Base-by-base conservation (phyloP, 495 filamentous ascomycete genomes). In the Hyaloscypha variabilis region DNA sequence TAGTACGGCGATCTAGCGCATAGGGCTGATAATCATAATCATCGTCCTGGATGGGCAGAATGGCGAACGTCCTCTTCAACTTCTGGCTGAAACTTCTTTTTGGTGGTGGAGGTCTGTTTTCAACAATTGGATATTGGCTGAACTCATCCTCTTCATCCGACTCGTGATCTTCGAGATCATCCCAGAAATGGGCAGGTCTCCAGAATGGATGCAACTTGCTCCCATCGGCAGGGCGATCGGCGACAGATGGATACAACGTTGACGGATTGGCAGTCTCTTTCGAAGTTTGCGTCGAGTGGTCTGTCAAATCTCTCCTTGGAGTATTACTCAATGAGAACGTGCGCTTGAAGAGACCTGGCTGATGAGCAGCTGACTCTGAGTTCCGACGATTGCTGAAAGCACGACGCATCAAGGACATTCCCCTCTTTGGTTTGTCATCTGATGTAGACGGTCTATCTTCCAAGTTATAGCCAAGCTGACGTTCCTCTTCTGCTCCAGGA, bases 121-220 rank as follows among this genome's bases (percentile, higher is more conserved):
- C 75, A 52, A 68, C 70, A 8, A 23, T 1, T 23, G 71, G 64
- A 36, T 60, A 67, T n/a, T 58, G 5, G 24, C n/a, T 58, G 34
- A 70, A 62, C 62, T 79, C 75, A 17, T 75, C 70, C 52, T 82
- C 73, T 14, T 74, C 75, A 60, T 78, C 76, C 30, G 81, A 76
- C 13, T 80, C 73, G 8, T 79, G 77, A n/a, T 77, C 79, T 36
- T 83, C 81, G 6, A 83, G 76, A 62, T 89, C 86, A 30, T 91
- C 88, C 82, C 86, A 90, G 72, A 91, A 91, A 26, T 86, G 80
- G 26, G 85, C 56, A 5, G 93, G 91, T 28, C 87, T 84, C 93
- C 93, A 96, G 75, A 90, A 90, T 1, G 92, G 91, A 71, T 95
- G 90, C 6, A 94, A 78, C 55, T 83, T 86, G 58, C 80, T 82